phyloP scores from a whole-genome alignment of 257 asterid species.

The Penstemon newberryi region DNA sequence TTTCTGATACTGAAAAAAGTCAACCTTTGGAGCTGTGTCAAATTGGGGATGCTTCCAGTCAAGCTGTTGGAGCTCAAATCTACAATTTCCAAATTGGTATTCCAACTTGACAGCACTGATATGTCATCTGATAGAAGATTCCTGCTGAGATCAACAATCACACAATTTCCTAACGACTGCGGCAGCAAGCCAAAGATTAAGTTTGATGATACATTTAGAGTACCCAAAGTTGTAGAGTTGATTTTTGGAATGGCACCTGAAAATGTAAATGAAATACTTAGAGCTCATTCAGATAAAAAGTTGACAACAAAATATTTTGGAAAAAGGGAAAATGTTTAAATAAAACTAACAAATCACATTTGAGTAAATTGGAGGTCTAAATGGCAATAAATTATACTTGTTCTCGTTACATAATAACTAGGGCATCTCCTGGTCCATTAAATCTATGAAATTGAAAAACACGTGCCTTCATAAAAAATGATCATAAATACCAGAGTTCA shows the following conservation, averaged over 20 bases:
- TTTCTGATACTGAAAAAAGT: slow-evolving; percentile 51
- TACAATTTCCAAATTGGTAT: slow-evolving; percentile 50
- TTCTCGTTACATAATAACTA: slow-evolving; percentile 8
- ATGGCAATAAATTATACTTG: not conserved
- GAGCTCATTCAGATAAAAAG: slow-evolving; percentile 19
- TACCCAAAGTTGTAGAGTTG: slow-evolving; percentile 63
- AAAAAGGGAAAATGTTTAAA: slow-evolving; percentile 1
- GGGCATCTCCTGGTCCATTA: not conserved
- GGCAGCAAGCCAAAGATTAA: slow-evolving; percentile 69
- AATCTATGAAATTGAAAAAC: too few relatives aligned
- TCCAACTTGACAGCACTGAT: slow-evolving; percentile 58
- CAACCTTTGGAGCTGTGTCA: slow-evolving; percentile 59
- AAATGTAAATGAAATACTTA: slow-evolving; percentile 29
- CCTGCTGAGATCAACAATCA: slow-evolving; percentile 65
- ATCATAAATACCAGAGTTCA: not conserved
- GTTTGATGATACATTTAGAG: slow-evolving; percentile 77
- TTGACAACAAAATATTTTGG: not conserved
- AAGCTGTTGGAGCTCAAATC: slow-evolving; percentile 82
- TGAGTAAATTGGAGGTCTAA: not conserved
- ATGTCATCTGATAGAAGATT: slow-evolving; percentile 59
- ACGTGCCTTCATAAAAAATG: too few relatives aligned
- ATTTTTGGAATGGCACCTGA: slow-evolving; percentile 67
- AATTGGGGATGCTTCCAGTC: slow-evolving; percentile 65
- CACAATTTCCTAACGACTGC: slow-evolving; percentile 61
- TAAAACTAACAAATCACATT: not conserved